Base-by-base conservation (phyloP, 768 basidiomycete species). In the Termitomyces sp. region DNA sequence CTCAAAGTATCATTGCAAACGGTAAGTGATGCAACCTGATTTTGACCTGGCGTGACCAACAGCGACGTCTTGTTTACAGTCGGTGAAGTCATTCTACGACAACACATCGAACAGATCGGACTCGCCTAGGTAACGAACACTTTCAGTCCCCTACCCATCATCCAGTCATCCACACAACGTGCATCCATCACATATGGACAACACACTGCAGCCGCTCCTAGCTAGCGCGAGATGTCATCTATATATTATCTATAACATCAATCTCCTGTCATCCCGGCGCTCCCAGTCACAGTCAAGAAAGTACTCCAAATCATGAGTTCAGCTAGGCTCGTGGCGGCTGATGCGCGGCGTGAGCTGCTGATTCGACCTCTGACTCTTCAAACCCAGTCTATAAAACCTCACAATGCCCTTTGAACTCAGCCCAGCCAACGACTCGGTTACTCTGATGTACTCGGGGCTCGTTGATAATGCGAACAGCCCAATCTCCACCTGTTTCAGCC, bases 81-180 rank as follows among this genome's bases (percentile, higher is more conserved):
- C 37, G 85, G 84, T 49, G 86, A 87, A 74, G 81, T 81, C 9
- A 85, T 88, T 50, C 82, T 88, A 62, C 80, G 85, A 59, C 84
- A 82, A 61, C 86, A 87, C 68, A 80, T 88, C 54, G 76, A 79
- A 39, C 77, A 81, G 60, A 77, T 81, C 40, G 83, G 83, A 22
- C 74, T 78, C 53, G 70, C 73, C 57, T 78, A 66, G 66, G 47
- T 32, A 48, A 47, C 46, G 26, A 12, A 27, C 26, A 10, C 43
- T 44, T 14, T 44, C n/a, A n/a, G 20, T 44, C 12, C 14, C 26
- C 20, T 8, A n/a, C 43, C 20, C 43, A 7, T 39, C 37, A 55
- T 10, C 47, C 50, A 16, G n/a, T 44, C 49, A 48, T 27, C 12
- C 47, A 37, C 55, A 55, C 47, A 36, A 24, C 43, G 39, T 33